These are phyloP conservation scores for Diaporthe sp. DNA, from an alignment of 2,329 filamentous ascomycete species.

Conservation along the genomic window DNA sequence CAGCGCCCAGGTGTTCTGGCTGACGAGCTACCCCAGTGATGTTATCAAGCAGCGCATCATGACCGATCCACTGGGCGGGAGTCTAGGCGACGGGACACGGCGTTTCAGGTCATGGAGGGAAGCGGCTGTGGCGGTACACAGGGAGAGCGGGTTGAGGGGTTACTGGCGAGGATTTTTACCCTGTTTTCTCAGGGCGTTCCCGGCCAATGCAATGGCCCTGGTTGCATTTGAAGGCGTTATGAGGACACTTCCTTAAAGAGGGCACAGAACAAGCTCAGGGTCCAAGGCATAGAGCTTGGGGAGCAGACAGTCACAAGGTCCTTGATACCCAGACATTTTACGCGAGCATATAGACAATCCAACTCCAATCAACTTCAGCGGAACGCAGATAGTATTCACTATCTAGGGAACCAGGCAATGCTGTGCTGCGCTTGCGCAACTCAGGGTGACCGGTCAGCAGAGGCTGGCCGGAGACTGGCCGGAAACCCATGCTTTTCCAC, in stretches of 20 bases:
- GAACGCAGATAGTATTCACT: constrained; percentile 37
- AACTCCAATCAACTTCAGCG: constrained; percentile 14
- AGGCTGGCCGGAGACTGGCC: constrained; percentile 7
- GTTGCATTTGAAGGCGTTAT: constrained; percentile 95
- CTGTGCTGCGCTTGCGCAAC: not conserved
- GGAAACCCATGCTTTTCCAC: constrained; percentile 16
- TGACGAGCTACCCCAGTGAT: constrained; percentile 91
- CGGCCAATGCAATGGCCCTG: constrained; percentile 93
- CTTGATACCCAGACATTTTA: constrained; percentile 35
- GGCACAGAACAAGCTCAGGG: not conserved
- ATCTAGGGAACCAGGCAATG: constrained; percentile 22
- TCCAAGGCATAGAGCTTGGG: not conserved
- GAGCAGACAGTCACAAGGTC: not conserved
- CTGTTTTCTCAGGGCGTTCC: constrained; percentile 93
- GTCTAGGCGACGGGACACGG: constrained; percentile 74
- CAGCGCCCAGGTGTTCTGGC: constrained; percentile 94
- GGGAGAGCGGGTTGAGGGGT: constrained; percentile 80
- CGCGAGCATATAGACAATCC: constrained; percentile 6
- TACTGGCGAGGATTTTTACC: constrained; percentile 96
- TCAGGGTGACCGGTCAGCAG: constrained; percentile 1
- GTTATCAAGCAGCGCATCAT: constrained; percentile 97
- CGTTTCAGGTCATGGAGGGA: constrained; percentile 83
- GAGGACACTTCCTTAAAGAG: constrained; percentile 67
- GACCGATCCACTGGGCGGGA: constrained; percentile 88
- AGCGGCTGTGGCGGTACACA: constrained; percentile 82